These are phyloP conservation scores for Mycena venus DNA, from an alignment of 768 basidiomycete genomes.

Conservation along the genomic window DNA sequence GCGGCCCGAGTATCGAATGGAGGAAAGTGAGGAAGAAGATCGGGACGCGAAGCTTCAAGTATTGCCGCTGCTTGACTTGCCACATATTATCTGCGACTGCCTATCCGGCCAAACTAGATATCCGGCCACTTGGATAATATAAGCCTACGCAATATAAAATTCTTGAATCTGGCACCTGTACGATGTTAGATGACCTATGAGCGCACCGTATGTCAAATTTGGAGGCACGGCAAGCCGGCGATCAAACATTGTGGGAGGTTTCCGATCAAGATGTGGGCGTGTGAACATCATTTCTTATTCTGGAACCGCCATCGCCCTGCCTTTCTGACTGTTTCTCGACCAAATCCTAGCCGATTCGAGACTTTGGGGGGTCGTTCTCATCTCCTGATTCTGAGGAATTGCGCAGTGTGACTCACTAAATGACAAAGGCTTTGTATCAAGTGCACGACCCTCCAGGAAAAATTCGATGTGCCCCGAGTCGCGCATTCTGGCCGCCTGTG, in stretches of 20 bases:
- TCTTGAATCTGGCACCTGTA: background rate
- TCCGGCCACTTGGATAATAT: background rate
- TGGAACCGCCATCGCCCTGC: background rate
- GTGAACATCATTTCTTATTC: background rate
- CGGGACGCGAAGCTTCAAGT: too few species aligned
- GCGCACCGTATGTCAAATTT: background rate
- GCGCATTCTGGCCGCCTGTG: background rate
- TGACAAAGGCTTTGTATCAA: too few species aligned
- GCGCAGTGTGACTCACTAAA: too few species aligned
- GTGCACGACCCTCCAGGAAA: background rate
- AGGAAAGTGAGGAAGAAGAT: too few species aligned
- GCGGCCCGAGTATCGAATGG: background rate
- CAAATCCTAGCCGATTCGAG: background rate
- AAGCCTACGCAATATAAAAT: background rate
- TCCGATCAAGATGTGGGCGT: background rate
- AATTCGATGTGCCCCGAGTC: background rate
- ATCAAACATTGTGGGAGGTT: background rate
- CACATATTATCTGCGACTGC: background rate
- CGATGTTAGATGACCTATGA: background rate
- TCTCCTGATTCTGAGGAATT: too few species aligned
- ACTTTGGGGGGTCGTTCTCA: too few species aligned
- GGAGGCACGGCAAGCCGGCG: background rate
- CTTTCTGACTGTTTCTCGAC: background rate
- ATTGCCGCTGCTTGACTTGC: too few species aligned
- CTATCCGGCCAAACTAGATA: background rate